A percentile compares a stretch with the other conserved stretches of the same genome.
phyloP scores from a whole-genome alignment of 176 grass and related monocot species.

The Thinopyrum elongatum region DNA sequence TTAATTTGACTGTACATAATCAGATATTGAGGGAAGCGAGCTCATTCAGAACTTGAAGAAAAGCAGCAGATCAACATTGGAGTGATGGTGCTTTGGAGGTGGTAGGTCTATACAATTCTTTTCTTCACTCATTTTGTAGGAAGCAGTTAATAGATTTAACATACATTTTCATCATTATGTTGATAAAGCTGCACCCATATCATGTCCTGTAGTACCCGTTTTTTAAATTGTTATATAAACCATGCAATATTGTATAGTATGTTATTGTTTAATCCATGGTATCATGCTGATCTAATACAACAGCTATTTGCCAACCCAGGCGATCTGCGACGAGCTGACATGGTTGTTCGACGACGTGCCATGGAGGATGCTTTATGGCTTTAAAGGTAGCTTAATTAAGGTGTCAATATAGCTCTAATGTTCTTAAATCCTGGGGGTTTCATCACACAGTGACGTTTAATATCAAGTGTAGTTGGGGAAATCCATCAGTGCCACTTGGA shows the following conservation, averaged over 20 bases:
- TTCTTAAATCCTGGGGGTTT: background rate
- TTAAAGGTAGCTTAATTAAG: conserved; percentile 59
- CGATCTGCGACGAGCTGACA: conserved; percentile 84
- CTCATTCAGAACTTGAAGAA: conserved; percentile 84
- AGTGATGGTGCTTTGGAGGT: conserved; percentile 94
- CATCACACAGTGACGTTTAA: background rate
- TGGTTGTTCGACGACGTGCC: conserved; percentile 73
- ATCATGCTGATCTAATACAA: conserved; percentile 23
- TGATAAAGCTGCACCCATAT: background rate
- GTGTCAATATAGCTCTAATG: background rate
- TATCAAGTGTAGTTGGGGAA: background rate
- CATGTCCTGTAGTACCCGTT: background rate
- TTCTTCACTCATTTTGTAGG: conserved; percentile 8
- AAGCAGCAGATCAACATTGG: conserved; percentile 93
- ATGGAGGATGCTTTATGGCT: conserved; percentile 98
- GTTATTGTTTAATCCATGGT: background rate
- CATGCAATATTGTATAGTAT: background rate
- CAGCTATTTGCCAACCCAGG: conserved; percentile 47
- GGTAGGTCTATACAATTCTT: conserved; percentile 58
- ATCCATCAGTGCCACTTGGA: background rate
- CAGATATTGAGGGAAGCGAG: conserved; percentile 77
- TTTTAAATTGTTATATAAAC: background rate
- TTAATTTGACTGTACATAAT: conserved; percentile 12
- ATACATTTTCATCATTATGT: background rate
- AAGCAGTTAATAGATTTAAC: background rate